These are phyloP conservation scores for Trichomonas vaginalis DNA, from an alignment of 208 protist genomes.

Conservation along the genomic window DNA sequence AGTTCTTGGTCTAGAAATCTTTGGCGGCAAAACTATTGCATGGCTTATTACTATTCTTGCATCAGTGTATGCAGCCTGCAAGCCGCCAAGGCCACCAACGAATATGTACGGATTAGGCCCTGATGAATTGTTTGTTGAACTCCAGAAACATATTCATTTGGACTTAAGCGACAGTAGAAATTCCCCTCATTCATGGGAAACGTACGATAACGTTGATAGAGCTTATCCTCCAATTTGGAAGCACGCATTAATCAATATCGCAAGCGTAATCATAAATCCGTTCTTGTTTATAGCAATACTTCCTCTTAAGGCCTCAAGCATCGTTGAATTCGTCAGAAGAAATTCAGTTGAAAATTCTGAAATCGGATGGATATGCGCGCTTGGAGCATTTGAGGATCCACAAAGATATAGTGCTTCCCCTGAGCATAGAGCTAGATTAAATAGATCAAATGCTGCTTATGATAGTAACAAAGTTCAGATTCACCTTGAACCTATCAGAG, in stretches of 20 bases:
- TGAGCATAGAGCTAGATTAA: not conserved
- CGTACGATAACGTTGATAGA: not conserved
- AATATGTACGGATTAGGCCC: not conserved
- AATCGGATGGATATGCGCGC: not conserved
- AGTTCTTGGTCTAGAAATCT: not conserved
- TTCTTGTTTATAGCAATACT: not conserved
- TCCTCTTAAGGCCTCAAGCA: not conserved
- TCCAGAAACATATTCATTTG: not conserved
- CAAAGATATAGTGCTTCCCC: not conserved
- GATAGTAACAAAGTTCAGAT: not conserved
- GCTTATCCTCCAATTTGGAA: not conserved
- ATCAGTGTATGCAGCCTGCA: not conserved
- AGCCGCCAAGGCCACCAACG: not conserved
- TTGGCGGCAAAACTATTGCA: not conserved
- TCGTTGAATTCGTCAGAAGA: not conserved
- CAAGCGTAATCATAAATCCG: not conserved
- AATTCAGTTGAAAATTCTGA: not conserved
- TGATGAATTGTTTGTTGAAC: not conserved
- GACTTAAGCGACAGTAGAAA: not conserved
- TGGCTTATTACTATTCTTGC: not conserved
- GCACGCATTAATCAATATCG: not conserved
- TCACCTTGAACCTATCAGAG: not conserved
- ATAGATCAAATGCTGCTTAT: not conserved
- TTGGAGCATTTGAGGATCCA: not conserved
- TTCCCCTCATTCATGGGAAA: not conserved